phyloP scores from a whole-genome alignment of 805 yeast genomes.

The Candida odintsovae region DNA sequence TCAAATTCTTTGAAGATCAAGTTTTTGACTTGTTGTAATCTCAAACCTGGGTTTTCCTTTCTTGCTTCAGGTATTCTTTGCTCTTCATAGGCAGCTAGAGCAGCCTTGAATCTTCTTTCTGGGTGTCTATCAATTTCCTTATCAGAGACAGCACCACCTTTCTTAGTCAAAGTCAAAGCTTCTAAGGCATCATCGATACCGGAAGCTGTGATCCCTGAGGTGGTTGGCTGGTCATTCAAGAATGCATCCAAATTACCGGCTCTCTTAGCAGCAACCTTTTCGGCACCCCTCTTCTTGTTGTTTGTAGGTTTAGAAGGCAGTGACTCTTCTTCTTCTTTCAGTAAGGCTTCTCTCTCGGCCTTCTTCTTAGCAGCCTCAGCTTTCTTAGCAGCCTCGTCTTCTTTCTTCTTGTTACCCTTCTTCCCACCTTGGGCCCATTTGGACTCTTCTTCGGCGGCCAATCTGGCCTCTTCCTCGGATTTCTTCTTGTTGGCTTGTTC shows the following conservation, averaged over 20 bases:
- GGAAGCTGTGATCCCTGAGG: conserved; percentile 56
- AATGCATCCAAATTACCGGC: conserved; percentile 66
- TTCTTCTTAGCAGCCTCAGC: conserved; percentile 75
- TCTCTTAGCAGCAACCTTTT: conserved; percentile 55
- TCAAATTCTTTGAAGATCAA: conserved; percentile 74
- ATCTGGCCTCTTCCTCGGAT: conserved; percentile 40
- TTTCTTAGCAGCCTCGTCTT: conserved; percentile 59
- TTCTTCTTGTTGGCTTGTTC: conserved; percentile 55
- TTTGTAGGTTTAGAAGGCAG: conserved; percentile 50
- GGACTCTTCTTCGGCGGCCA: conserved; percentile 50
- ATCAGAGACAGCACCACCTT: conserved; percentile 47
- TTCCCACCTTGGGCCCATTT: conserved; percentile 72
- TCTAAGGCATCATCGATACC: conserved; percentile 77
- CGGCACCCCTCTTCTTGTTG: conserved; percentile 59
- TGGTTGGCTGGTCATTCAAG: conserved; percentile 43
- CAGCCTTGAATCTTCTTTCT: conserved; percentile 83
- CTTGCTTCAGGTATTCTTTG: conserved; percentile 64
- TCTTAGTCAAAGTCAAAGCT: conserved; percentile 62
- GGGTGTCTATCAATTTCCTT: conserved; percentile 82
- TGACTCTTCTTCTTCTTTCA: conserved; percentile 59
- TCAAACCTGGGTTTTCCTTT: conserved; percentile 73
- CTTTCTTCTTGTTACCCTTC: conserved; percentile 63
- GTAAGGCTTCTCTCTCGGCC: conserved; percentile 70
- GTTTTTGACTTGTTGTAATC: conserved; percentile 74
- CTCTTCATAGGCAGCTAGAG: conserved; percentile 65